phyloP scores from a whole-genome alignment of 208 protist species.

The Lotmaria passim region DNA sequence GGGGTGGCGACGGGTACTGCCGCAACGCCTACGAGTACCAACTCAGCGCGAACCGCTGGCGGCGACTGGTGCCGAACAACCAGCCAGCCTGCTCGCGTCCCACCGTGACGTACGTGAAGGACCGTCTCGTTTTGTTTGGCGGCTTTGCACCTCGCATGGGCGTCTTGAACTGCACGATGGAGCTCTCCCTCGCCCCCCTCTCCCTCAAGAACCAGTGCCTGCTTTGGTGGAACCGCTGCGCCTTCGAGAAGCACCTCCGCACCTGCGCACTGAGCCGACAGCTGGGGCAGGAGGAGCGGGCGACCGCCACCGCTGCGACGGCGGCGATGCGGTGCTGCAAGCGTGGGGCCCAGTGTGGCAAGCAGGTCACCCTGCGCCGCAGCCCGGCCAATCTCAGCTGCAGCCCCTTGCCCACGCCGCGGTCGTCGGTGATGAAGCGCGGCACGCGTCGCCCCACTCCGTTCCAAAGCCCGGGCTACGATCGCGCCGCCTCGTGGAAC shows the following conservation, averaged over 20 bases:
- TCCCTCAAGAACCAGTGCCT: slow-evolving; percentile 32
- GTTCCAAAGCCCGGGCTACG: slow-evolving; percentile 9
- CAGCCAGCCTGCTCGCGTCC: slow-evolving; percentile 53
- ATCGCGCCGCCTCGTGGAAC: background rate
- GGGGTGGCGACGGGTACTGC: slow-evolving; percentile 41
- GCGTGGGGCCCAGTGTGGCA: slow-evolving; percentile 10
- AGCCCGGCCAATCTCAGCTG: slow-evolving; percentile 12
- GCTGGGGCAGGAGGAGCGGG: slow-evolving; percentile 21
- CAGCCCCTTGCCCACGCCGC: slow-evolving; percentile 26
- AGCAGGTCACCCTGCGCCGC: slow-evolving; percentile 29
- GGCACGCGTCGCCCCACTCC: slow-evolving; percentile 13
- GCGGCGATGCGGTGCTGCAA: slow-evolving; percentile 12
- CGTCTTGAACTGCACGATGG: slow-evolving; percentile 38
- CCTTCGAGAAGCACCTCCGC: slow-evolving; percentile 36
- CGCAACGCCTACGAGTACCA: slow-evolving; percentile 45
- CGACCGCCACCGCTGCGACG: slow-evolving; percentile 8
- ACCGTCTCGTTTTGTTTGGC: slow-evolving; percentile 56
- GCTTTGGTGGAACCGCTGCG: slow-evolving; percentile 35
- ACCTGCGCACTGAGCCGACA: slow-evolving; percentile 19
- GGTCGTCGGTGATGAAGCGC: slow-evolving; percentile 4
- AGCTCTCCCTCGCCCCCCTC: slow-evolving; percentile 38
- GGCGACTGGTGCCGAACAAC: slow-evolving; percentile 23
- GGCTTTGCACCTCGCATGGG: slow-evolving; percentile 31
- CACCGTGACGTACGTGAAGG: slow-evolving; percentile 41
- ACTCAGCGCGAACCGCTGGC: slow-evolving; percentile 35